phyloP scores from a whole-genome alignment of 2,329 filamentous ascomycete species.

The Colletotrichum sp. region DNA sequence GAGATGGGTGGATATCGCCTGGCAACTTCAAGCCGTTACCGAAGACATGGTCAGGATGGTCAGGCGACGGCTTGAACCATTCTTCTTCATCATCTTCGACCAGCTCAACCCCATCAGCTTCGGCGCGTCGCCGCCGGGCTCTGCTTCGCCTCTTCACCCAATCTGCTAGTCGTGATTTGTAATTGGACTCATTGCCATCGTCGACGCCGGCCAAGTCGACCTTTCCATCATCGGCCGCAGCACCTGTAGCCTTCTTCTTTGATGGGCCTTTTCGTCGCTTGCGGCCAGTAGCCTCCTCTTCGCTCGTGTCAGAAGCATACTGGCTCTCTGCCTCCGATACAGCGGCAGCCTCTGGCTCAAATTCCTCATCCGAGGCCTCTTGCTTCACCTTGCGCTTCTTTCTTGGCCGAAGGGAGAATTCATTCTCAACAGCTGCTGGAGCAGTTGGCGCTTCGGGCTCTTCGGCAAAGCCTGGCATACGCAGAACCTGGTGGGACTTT shows the following conservation, averaged over 20 bases:
- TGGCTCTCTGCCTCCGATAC: slow-evolving; percentile 23
- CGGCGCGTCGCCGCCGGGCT: slow-evolving; percentile 40
- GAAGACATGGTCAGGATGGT: slow-evolving; percentile 76
- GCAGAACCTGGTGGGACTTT: slow-evolving; percentile 74
- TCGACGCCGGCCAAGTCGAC: slow-evolving; percentile 69
- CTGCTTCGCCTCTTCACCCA: slow-evolving; percentile 69
- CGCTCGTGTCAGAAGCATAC: slow-evolving; percentile 37
- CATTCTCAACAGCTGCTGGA: slow-evolving; percentile 44
- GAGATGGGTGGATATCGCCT: slow-evolving; percentile 88
- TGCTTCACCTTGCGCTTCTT: slow-evolving; percentile 55
- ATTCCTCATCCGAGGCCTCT: slow-evolving; percentile 51
- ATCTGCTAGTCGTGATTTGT: slow-evolving; percentile 73
- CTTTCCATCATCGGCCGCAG: slow-evolving; percentile 31
- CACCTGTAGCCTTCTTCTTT: slow-evolving; percentile 36
- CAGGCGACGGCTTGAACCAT: slow-evolving; percentile 88
- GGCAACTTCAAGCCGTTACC: slow-evolving; percentile 81
- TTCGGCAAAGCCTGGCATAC: slow-evolving; percentile 74
- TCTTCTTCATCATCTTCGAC: slow-evolving; percentile 60
- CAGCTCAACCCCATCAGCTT: slow-evolving; percentile 37
- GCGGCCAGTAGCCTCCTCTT: slow-evolving; percentile 44
- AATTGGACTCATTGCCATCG: slow-evolving; percentile 86
- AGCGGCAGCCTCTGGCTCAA: slow-evolving; percentile 36
- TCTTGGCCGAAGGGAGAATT: slow-evolving; percentile 64
- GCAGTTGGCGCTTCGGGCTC: slow-evolving; percentile 34
- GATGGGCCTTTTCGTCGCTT: slow-evolving; percentile 51